phyloP scores from a whole-genome alignment of 345 rosid species.

The Chamaenerion angustifolium region DNA sequence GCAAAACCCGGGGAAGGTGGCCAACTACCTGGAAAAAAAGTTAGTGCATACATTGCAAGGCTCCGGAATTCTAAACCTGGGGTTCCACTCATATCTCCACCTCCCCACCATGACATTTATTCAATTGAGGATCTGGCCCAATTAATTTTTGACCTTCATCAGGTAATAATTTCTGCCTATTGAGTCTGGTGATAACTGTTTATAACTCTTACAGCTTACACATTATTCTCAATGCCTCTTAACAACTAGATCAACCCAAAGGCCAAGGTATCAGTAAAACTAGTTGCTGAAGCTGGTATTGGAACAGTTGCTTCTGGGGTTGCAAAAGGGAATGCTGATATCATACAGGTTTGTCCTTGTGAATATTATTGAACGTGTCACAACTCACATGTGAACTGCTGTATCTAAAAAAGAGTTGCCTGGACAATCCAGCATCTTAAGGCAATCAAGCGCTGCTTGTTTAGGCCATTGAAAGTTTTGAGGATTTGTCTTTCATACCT shows the following conservation, averaged over 20 bases:
- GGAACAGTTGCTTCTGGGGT: constrained; percentile 99
- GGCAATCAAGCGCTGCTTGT: too few relatives aligned
- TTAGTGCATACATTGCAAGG: constrained; percentile 95
- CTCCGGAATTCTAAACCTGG: constrained; percentile 96
- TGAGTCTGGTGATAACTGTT: constrained; percentile 6
- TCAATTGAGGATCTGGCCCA: constrained; percentile 99
- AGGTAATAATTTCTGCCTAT: constrained; percentile 35
- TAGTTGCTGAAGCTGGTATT: constrained; percentile 96
- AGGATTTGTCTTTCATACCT: too few relatives aligned
- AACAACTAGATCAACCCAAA: constrained; percentile 70
- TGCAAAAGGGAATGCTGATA: constrained; percentile 97
- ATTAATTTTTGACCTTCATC: constrained; percentile 92
- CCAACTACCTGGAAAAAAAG: constrained; percentile 96
- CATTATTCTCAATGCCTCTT: constrained; percentile 5
- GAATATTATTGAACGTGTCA: not conserved
- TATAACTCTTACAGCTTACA: not conserved
- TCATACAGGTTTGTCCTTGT: constrained; percentile 56
- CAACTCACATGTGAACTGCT: too few relatives aligned
- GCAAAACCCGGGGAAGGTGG: constrained; percentile 99
- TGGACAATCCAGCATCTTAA: too few relatives aligned
- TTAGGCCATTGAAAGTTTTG: too few relatives aligned
- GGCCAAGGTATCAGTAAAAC: constrained; percentile 97
- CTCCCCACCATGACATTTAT: constrained; percentile 95
- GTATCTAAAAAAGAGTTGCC: too few relatives aligned
- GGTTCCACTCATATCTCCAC: constrained; percentile 98